Conservation (phyloP, 768 basidiomycete species). For the Hypsizygus marmoreus region DNA sequence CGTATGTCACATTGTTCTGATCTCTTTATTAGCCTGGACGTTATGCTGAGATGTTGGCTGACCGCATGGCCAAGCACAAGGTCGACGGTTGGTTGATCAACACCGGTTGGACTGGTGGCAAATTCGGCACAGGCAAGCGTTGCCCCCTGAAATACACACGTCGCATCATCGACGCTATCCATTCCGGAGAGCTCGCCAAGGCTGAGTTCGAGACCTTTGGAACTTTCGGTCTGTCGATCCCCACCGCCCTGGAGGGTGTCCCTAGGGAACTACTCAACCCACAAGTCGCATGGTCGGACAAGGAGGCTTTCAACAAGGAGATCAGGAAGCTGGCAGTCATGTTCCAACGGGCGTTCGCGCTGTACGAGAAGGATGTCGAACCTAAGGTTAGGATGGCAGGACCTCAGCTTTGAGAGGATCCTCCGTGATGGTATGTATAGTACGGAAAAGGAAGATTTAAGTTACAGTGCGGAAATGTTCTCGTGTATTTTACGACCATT, state of each 20-base stretch:
- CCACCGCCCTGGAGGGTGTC: constrained; percentile 80
- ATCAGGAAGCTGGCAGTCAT: constrained; percentile 86
- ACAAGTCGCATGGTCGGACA: constrained; percentile 81
- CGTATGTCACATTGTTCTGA: background rate
- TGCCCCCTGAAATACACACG: constrained; percentile 97
- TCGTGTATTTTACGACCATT: no score
- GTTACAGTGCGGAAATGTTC: background rate
- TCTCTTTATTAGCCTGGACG: constrained; percentile 66
- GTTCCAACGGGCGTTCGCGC: constrained; percentile 92
- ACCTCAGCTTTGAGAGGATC: constrained; percentile 46
- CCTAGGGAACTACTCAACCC: constrained; percentile 93
- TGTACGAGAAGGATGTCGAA: constrained; percentile 87
- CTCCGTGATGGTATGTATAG: no score
- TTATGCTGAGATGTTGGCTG: constrained; percentile 96
- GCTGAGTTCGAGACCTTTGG: constrained; percentile 85
- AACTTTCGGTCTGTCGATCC: constrained; percentile 84
- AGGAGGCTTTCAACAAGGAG: constrained; percentile 88
- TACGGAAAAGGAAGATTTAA: constrained; percentile 12
- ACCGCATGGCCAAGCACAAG: constrained; percentile 85
- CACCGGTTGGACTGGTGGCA: constrained; percentile 96
- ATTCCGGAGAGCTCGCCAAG: constrained; percentile 86
- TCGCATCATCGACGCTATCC: constrained; percentile 95
- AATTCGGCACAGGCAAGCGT: constrained; percentile 88
- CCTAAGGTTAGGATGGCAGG: constrained; percentile 83
- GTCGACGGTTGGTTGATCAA: constrained; percentile 99